Evolutionary conservation across 371 early-diverging fungal species (phyloP).

Genomic region (Mortierella sp.): DNA sequence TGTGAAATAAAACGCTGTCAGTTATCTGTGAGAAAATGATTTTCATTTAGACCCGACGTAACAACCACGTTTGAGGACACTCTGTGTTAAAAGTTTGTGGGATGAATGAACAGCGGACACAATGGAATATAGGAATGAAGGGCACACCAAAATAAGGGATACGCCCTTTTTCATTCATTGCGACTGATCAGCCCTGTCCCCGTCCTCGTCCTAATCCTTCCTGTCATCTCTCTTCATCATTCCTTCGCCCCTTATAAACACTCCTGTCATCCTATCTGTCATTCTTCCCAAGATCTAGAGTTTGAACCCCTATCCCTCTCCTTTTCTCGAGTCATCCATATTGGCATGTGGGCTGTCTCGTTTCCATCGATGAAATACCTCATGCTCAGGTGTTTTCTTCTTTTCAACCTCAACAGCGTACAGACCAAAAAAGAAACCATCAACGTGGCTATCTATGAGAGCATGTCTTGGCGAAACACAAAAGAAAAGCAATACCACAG

Average conservation of each 20-base stretch:
- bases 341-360: background rate
- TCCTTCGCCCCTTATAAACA: background rate
- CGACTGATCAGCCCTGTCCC: background rate
- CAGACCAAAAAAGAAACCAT: background rate
- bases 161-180: background rate
- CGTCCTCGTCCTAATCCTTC: background rate
- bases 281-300: background rate
- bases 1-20: background rate
- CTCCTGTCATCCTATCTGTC: background rate
- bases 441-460: constrained; percentile 7
- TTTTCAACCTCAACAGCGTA: background rate
- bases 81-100: background rate
- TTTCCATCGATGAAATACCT: background rate
- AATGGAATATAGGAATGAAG: background rate
- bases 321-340: background rate
- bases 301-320: background rate
- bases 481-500: background rate
- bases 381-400: background rate
- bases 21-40: background rate
- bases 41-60: background rate
- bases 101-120: background rate
- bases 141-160: background rate
- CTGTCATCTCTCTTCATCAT: background rate
- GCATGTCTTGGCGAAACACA: background rate
- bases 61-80: background rate